phyloP scores from a whole-genome alignment of 2,329 filamentous ascomycete genomes.

The Peltaster fructicola region DNA sequence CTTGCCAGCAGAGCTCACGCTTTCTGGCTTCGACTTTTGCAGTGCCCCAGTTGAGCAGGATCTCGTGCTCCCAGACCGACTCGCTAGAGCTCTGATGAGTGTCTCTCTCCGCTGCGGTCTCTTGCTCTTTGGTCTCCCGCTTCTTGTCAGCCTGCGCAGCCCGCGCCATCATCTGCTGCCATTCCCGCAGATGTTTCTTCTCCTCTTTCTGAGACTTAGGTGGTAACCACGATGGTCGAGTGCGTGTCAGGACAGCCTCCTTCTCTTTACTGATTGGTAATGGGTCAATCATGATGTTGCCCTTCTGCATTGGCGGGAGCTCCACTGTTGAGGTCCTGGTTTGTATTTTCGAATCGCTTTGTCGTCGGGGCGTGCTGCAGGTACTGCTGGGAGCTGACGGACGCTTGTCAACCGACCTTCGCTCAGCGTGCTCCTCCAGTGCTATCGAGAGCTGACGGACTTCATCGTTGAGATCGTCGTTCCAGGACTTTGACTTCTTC shows the following conservation, averaged over 20 bases:
- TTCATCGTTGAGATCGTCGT: slow-evolving; percentile 51
- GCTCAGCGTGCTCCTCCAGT: slow-evolving; percentile 57
- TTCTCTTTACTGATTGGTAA: slow-evolving; percentile 74
- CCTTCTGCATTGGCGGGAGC: slow-evolving; percentile 49
- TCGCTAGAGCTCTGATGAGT: slow-evolving; percentile 30
- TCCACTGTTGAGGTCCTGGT: slow-evolving; percentile 21
- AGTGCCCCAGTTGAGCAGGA: slow-evolving; percentile 57
- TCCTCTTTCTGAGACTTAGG: slow-evolving; percentile 85
- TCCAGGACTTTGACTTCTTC: slow-evolving; percentile 51
- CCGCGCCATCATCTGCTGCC: slow-evolving; percentile 62
- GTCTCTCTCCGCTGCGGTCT: slow-evolving; percentile 31
- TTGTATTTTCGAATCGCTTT: slow-evolving; percentile 8
- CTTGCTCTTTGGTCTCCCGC: slow-evolving; percentile 29
- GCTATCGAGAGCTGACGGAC: slow-evolving; percentile 60
- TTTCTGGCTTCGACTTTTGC: slow-evolving; percentile 52
- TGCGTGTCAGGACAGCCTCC: slow-evolving; percentile 64
- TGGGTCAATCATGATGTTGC: slow-evolving; percentile 70
- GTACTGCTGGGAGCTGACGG: slow-evolving; percentile 8
- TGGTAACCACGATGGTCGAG: slow-evolving; percentile 63
- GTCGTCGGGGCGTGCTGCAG: slow-evolving; percentile 14
- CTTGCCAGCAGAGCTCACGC: slow-evolving; percentile 67
- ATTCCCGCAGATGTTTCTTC: slow-evolving; percentile 69
- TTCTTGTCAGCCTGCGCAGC: slow-evolving; percentile 40
- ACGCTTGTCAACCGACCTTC: slow-evolving; percentile 27
- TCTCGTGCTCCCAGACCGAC: slow-evolving; percentile 57